Conservation (phyloP, 257 asterid genomes). For the Penstemon eatonii region DNA sequence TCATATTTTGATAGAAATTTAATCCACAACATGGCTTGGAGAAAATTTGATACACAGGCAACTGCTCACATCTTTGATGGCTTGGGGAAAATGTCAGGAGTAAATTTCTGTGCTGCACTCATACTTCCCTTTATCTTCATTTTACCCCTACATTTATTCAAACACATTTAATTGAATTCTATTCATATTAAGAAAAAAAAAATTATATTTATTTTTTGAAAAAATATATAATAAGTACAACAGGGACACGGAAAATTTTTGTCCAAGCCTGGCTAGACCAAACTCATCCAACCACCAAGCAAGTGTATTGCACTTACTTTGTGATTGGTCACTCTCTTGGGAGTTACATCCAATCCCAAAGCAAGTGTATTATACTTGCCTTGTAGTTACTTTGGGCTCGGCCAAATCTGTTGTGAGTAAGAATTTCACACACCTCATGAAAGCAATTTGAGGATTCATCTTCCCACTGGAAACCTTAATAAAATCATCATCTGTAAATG, state of each 20-base stretch:
- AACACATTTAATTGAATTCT: background rate
- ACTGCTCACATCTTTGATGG: slow-evolving; percentile 85
- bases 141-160: slow-evolving; percentile 58
- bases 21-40: slow-evolving; percentile 20
- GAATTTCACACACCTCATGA: slow-evolving; percentile 63
- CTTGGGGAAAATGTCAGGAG: slow-evolving; percentile 94
- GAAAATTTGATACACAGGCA: slow-evolving; percentile 6
- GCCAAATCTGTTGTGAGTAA: too few relatives aligned
- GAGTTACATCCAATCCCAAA: too few relatives aligned
- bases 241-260: too few relatives aligned
- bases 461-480: slow-evolving; percentile 50
- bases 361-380: too few relatives aligned
- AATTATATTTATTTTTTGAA: too few relatives aligned
- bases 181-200: background rate
- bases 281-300: too few relatives aligned
- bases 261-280: too few relatives aligned
- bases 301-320: too few relatives aligned
- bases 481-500: slow-evolving; percentile 78
- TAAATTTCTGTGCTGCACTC: slow-evolving; percentile 89
- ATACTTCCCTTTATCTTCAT: slow-evolving; percentile 89
- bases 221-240: too few relatives aligned
- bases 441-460: slow-evolving; percentile 67
- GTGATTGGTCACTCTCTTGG: too few relatives aligned
- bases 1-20: slow-evolving; percentile 2
- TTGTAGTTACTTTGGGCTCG: too few relatives aligned